A percentile compares a stretch with the other conserved stretches of the same genome.
Evolutionary conservation across 2,329 filamentous ascomycete genomes (phyloP).

Genomic region (Achaetomium macrosporum): DNA sequence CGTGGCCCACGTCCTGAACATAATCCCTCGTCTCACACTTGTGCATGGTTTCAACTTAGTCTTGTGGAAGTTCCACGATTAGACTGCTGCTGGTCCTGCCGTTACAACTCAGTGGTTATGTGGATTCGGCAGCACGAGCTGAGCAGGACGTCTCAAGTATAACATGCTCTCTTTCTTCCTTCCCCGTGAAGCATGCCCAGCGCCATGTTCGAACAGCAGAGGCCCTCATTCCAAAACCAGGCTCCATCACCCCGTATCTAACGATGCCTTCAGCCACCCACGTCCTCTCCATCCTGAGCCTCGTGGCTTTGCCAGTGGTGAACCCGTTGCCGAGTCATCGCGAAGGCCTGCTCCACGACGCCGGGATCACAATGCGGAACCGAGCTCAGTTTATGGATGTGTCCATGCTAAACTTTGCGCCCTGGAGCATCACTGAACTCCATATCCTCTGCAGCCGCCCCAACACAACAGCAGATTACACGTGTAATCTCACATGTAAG

Average conservation of each 20-base stretch:
- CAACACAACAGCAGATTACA: conserved; percentile 14
- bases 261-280: neutral
- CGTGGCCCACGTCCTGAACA: neutral
- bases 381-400: neutral
- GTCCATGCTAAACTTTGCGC: conserved; percentile 25
- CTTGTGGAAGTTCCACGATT: neutral
- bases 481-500: conserved; percentile 25
- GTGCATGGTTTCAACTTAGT: conserved; percentile 1
- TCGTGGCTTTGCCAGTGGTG: neutral
- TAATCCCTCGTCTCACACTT: too few relatives aligned
- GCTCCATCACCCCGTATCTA: neutral
- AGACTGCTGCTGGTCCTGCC: neutral
- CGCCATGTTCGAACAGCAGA: neutral
- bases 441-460: conserved; percentile 21
- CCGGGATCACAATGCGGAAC: neutral
- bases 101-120: neutral
- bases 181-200: neutral
- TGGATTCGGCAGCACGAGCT: neutral
- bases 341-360: neutral
- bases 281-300: neutral
- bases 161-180: neutral
- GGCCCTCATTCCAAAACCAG: too few relatives aligned
- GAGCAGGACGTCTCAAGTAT: too few relatives aligned
- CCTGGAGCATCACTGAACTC: conserved; percentile 23
- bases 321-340: neutral